Evolutionary conservation across 345 rosid genomes (phyloP).

Genomic region (Passiflora organensis): DNA sequence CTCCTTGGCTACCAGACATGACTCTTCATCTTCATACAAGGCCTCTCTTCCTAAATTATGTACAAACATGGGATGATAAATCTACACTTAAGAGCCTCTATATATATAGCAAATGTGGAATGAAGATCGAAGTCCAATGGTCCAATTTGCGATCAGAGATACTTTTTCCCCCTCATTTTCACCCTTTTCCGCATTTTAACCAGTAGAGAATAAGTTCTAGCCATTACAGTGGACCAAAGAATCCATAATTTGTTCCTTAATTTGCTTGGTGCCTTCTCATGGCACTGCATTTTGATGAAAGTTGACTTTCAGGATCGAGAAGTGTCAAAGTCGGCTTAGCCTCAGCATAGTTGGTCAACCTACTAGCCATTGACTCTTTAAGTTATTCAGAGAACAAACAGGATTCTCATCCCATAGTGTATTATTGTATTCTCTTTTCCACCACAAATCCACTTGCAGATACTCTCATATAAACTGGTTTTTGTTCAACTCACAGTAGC

Average conservation of each 20-base stretch:
- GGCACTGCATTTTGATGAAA: neutral
- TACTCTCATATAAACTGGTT: too few relatives aligned
- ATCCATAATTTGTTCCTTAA: conserved; percentile 16
- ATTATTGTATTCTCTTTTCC: too few relatives aligned
- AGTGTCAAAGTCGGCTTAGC: neutral
- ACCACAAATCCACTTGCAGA: too few relatives aligned
- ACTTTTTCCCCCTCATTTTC: neutral
- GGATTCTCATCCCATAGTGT: too few relatives aligned
- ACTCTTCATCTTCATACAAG: conserved; percentile 44
- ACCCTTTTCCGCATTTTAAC: neutral
- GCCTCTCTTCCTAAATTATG: conserved; percentile 29
- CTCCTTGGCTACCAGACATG: conserved; percentile 51
- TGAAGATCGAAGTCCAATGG: neutral
- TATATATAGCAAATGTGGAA: conserved; percentile 25
- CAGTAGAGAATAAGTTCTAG: conserved; percentile 17
- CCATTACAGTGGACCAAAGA: conserved; percentile 3
- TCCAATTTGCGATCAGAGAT: neutral
- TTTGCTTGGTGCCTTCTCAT: too few relatives aligned
- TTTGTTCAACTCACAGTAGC: too few relatives aligned
- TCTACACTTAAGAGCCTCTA: conserved; percentile 1
- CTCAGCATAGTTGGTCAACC: conserved; percentile 1
- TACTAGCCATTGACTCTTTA: conserved; percentile 21
- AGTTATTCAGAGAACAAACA: too few relatives aligned
- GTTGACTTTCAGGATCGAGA: neutral
- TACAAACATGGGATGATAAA: neutral